Base-by-base conservation (phyloP, 2,329 filamentous ascomycete genomes). In the Microsporum canis region DNA sequence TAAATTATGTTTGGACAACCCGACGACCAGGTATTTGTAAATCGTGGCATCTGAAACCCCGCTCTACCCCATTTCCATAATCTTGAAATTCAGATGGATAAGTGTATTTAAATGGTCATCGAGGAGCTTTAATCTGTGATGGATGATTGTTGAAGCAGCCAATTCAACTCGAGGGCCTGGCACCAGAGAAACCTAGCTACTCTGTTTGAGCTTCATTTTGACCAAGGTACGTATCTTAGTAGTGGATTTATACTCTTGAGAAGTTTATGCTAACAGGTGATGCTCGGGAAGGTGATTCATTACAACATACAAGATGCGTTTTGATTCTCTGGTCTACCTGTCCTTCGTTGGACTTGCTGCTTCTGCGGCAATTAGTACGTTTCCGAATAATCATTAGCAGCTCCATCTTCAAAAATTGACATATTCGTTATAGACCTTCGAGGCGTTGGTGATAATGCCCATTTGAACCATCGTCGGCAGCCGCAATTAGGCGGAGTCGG, bases 341-440 rank as follows among this genome's bases (percentile, higher is more conserved):
- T 43, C 58, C 39, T 63, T 41, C 36, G 29, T 38, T 29, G 57
- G 59, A 23, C 41, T 63, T 27, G 62, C 47, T 17, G 56, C 62
- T 3, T 61, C 62, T 3, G 60, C 33, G 5, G 60, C 62, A 27
- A 63, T 63, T 60, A 47, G 62, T 63, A 45, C 36, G 57, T 47
- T 47, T 31, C 33, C 31, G 8, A 4, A 31, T 53, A 8, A 47
- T 10, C 6, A 53, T 4, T 29, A 33, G 29, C 8, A 8, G 3
- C 27, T 5, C 14, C 27, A 4, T 53, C 1, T 53, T 53, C 31
- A 33, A 31, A 53, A n/a, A 27, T 29, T 53, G 27, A 53, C 27
- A 33, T n/a, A 27, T 53, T 2, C 14, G 8, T 53, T 43, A n/a
- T n/a, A 53, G 49, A 53, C 33, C 27, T 23, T 53, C 49, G 49